A percentile compares a stretch with the other conserved stretches of the same genome.
These are phyloP conservation scores for Suillus decipiens DNA, from an alignment of 768 basidiomycete genomes.

Conservation along the genomic window DNA sequence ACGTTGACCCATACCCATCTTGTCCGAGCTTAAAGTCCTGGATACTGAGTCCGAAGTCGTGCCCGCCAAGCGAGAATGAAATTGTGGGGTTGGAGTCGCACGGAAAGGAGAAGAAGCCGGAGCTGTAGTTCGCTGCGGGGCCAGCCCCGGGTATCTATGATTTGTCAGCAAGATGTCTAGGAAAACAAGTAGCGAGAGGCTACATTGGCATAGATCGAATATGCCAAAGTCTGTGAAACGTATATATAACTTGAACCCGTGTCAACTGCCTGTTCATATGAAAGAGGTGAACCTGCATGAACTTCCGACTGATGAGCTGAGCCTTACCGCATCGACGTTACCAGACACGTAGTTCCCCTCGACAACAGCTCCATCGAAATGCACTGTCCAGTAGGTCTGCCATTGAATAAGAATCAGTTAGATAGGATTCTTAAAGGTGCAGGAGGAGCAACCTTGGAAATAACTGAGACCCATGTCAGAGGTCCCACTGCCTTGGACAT, in stretches of 20 bases:
- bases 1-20: conserved; percentile 32
- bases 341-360: conserved; percentile 23
- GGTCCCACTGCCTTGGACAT: conserved; percentile 31
- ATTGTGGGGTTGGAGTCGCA: conserved; percentile 42
- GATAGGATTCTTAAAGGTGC: too few species aligned
- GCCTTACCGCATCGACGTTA: conserved; percentile 20
- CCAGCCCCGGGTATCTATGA: conserved; percentile 51
- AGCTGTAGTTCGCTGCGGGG: conserved; percentile 43
- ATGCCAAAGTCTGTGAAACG: conserved; percentile 45
- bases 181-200: conserved; percentile 3
- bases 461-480: conserved; percentile 38
- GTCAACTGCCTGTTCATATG: conserved; percentile 57
- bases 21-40: conserved; percentile 59
- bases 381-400: conserved; percentile 64
- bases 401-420: background rate
- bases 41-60: conserved; percentile 42
- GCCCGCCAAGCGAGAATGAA: conserved; percentile 47
- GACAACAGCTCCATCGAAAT: conserved; percentile 47
- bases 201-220: conserved; percentile 48
- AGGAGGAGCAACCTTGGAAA: conserved; percentile 33
- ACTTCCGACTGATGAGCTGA: conserved; percentile 8
- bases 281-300: background rate
- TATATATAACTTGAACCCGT: conserved; percentile 70
- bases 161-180: background rate
- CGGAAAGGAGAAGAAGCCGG: conserved; percentile 56